Evolutionary conservation across 345 rosid genomes (phyloP).

Genomic region (Kandelia obovata): DNA sequence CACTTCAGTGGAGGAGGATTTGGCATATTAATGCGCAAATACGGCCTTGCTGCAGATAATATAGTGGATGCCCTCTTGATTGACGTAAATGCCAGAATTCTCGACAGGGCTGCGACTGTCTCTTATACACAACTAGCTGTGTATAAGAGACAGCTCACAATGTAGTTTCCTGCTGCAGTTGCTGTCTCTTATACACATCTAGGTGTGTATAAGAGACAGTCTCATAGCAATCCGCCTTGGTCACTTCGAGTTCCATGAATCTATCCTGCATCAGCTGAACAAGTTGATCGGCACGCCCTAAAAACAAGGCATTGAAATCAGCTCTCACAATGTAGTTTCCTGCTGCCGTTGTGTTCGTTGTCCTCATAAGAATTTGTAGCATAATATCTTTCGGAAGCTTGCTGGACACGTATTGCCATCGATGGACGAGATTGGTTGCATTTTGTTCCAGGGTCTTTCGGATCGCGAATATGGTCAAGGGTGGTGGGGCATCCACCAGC

Average conservation of each 20-base stretch:
- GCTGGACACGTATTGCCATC: slow-evolving; percentile 3
- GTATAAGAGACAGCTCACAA: too few species aligned
- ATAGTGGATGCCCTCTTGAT: not conserved
- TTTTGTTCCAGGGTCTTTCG: slow-evolving; percentile 8
- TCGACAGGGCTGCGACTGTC: not conserved
- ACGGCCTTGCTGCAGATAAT: slow-evolving; percentile 17
- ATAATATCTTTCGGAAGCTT: not conserved
- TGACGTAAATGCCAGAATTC: not conserved
- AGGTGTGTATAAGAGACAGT: too few species aligned
- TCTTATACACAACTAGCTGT: too few species aligned
- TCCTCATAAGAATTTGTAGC: not conserved
- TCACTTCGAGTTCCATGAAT: slow-evolving; percentile 37
- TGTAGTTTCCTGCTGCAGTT: too few species aligned
- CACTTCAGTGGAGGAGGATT: slow-evolving; percentile 18
- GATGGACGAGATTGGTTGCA: slow-evolving; percentile 5
- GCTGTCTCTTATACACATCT: too few species aligned
- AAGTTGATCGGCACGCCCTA: slow-evolving; percentile 17
- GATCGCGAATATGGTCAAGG: slow-evolving; percentile 5
- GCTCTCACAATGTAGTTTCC: slow-evolving; percentile 1
- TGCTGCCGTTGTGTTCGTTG: not conserved
- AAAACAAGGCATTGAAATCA: slow-evolving; percentile 15
- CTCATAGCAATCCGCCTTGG: slow-evolving; percentile 23
- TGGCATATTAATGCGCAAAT: not conserved
- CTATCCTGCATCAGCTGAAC: slow-evolving; percentile 12
- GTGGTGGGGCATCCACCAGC: slow-evolving; percentile 8